These are phyloP conservation scores for Thermothelomyces thermophilus DNA, from an alignment of 2,329 filamentous ascomycete species.

Conservation along the genomic window DNA sequence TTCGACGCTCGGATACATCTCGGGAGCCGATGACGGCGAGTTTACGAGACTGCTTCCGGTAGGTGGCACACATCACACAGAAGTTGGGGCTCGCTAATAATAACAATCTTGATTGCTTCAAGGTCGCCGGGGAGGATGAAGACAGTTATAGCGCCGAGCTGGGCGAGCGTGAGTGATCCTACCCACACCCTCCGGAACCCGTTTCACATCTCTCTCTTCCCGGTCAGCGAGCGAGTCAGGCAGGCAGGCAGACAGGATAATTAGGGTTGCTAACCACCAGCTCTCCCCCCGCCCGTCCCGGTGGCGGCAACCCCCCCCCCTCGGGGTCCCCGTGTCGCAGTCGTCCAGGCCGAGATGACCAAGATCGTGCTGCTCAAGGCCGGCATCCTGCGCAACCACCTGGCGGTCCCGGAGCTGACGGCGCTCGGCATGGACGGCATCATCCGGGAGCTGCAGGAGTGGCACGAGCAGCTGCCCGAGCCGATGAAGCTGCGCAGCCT, in stretches of 20 bases:
- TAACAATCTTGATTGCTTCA: not conserved
- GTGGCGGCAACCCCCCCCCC: too few relatives aligned
- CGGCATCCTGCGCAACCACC: conserved; percentile 27
- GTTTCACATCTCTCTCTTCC: too few relatives aligned
- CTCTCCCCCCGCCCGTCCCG: too few relatives aligned
- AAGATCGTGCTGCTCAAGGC: conserved; percentile 29
- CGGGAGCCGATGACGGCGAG: conserved; percentile 23
- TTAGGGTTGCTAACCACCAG: too few relatives aligned
- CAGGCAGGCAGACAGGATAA: too few relatives aligned
- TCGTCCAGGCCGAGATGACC: conserved; percentile 27
- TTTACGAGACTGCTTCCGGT: conserved; percentile 22
- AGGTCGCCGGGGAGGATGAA: conserved; percentile 24
- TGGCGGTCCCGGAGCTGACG: conserved; percentile 27
- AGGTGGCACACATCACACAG: too few relatives aligned
- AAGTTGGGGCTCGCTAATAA: not conserved
- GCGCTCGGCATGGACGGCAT: conserved; percentile 25
- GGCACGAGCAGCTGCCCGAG: conserved; percentile 26
- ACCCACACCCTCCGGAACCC: too few relatives aligned
- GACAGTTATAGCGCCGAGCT: conserved; percentile 21
- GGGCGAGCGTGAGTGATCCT: conserved; percentile 21
- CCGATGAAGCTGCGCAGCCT: conserved; percentile 23
- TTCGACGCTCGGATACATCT: conserved; percentile 28
- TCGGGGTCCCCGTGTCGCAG: conserved; percentile 17
- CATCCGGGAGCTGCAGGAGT: conserved; percentile 26
- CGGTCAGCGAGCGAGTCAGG: too few relatives aligned